Evolutionary conservation across 768 basidiomycete genomes (phyloP), one percentile per base, ranked within the genome.

Genomic region (Ramaria sp.): DNA sequence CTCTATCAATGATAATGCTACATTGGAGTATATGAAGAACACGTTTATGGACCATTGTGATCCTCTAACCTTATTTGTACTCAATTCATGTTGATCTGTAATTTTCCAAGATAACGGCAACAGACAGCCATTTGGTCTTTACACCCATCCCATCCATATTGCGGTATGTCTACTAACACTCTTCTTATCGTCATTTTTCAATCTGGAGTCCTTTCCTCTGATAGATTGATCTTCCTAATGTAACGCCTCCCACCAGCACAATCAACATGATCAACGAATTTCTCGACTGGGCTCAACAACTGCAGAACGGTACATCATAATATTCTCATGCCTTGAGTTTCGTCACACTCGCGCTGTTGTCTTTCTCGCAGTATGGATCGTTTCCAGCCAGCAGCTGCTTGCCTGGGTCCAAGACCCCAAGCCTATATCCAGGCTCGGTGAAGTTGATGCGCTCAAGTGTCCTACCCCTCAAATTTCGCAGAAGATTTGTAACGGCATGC

Each of bases 111-210:
- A 89, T 66, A 80, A 75, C 58, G 75, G 74, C 49, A 86, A 85
- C 62, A 75, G 85, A 13, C 85, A 87, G 63, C 88, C 88, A 0
- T 78, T 89, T 55, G 88, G 88, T 43, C 71, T 89, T 25, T 90
- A 88, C 65, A 84, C 83, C 1, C 88, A 90, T 65, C 86, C 86
- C 28, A 83, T 89, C 63, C 85, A 88, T 69, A 63, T 86, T 45
- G 77, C 83, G 38, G 80, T 79, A 55, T 50, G 74, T 63, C 38
- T 50, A 30, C 41, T 50, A 39, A 28, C 56, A 8, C 8, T 20
- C 54, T 53, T 62, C 27, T 9, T 20, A 59, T 9, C 39, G 22
- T 42, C 47, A n/a, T 25, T 48, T 5, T 41, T 58, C 49, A 58
- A 73, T 18, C 24, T 59, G 15, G 18, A 0, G 22, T 25, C 38